phyloP scores from a whole-genome alignment of 2,329 filamentous ascomycete species.

The Penicillium frequentans region DNA sequence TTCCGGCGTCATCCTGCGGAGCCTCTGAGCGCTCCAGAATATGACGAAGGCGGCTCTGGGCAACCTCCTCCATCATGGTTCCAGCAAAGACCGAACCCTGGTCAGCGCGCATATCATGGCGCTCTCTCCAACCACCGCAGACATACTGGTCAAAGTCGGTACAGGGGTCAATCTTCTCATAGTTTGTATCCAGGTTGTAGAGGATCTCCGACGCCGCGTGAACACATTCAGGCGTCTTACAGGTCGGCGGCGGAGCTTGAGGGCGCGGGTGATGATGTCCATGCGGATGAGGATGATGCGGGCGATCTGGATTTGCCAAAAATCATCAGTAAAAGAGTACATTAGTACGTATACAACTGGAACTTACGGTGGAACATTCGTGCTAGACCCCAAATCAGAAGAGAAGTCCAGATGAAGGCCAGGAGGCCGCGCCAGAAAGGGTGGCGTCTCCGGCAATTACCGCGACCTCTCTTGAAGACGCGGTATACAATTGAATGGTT shows the following conservation, averaged over 20 bases:
- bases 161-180: constrained; percentile 66
- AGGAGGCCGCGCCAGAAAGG: constrained; percentile 6
- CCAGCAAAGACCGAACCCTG: constrained; percentile 61
- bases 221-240: constrained; percentile 61
- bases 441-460: constrained; percentile 5
- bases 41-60: constrained; percentile 59
- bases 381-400: constrained; percentile 9
- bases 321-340: neutral
- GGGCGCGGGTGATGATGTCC: constrained; percentile 5
- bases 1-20: constrained; percentile 41
- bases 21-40: constrained; percentile 57
- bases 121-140: constrained; percentile 66
- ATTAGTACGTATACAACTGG: neutral
- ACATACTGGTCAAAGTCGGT: constrained; percentile 67
- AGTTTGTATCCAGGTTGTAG: constrained; percentile 62
- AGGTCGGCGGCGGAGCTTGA: constrained; percentile 36
- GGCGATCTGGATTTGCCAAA: neutral
- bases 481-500: constrained; percentile 6
- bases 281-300: neutral
- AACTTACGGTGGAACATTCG: constrained; percentile 6
- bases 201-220: constrained; percentile 64
- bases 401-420: constrained; percentile 6
- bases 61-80: constrained; percentile 62
- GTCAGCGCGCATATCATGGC: constrained; percentile 65
- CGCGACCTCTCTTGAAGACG: neutral